A percentile compares a stretch with the other conserved stretches of the same genome.
phyloP scores from a whole-genome alignment of 352 stramenopile species.

The Elongisporangium anandrum region DNA sequence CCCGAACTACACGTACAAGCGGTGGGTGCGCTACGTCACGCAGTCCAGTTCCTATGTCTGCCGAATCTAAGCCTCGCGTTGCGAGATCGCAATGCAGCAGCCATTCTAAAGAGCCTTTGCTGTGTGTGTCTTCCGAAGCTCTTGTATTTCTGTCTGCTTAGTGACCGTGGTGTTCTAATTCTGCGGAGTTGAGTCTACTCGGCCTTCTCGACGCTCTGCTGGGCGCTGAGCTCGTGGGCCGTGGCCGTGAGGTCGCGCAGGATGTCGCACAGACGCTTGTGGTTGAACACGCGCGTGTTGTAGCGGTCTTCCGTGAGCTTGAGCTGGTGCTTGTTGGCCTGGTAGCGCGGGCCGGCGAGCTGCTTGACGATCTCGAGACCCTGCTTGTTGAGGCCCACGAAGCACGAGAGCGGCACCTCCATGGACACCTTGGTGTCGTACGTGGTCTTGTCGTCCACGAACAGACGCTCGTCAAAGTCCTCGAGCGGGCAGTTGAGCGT shows the following conservation, averaged over 20 bases:
- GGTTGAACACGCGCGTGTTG: slow-evolving; percentile 72
- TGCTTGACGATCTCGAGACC: slow-evolving; percentile 55
- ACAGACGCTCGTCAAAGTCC: slow-evolving; percentile 80
- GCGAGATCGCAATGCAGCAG: slow-evolving; percentile 15
- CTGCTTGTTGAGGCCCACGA: slow-evolving; percentile 45
- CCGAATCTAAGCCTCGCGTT: slow-evolving; percentile 75
- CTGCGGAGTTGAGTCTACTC: slow-evolving; percentile 9
- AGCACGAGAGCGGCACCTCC: slow-evolving; percentile 69
- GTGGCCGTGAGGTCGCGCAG: slow-evolving; percentile 70
- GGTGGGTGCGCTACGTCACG: slow-evolving; percentile 99
- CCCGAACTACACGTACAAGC: slow-evolving; percentile 97
- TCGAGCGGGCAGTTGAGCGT: slow-evolving; percentile 75
- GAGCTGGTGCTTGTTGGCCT: slow-evolving; percentile 72
- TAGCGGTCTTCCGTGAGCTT: slow-evolving; percentile 82
- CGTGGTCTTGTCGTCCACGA: slow-evolving; percentile 75
- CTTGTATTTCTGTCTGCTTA: slow-evolving; percentile 10
- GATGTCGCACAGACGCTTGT: slow-evolving; percentile 84
- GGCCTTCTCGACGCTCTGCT: slow-evolving; percentile 17
- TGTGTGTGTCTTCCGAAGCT: slow-evolving; percentile 11
- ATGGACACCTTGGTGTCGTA: slow-evolving; percentile 80
- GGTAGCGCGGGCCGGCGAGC: slow-evolving; percentile 69
- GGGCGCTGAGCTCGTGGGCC: slow-evolving; percentile 52
- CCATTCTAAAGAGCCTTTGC: slow-evolving; percentile 22
- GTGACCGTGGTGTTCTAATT: slow-evolving; percentile 2
- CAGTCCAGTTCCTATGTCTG: slow-evolving; percentile 98